Conservation (phyloP, 108 stramenopile species). For the Nitzschia palea region DNA sequence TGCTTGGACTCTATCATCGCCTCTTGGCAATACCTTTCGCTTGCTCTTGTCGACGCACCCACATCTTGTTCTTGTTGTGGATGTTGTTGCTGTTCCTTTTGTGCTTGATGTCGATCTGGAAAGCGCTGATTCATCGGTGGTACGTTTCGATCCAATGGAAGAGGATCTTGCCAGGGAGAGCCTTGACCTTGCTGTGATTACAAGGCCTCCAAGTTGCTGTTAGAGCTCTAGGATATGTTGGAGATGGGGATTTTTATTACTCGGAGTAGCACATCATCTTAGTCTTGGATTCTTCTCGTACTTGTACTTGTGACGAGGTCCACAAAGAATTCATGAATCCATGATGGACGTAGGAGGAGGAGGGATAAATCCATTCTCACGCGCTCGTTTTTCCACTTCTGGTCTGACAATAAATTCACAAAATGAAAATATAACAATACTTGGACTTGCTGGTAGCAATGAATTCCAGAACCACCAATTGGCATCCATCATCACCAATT, state of each 20-base stretch:
- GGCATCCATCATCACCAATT: slow-evolving; percentile 24
- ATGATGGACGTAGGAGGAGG: not conserved
- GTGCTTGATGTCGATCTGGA: not conserved
- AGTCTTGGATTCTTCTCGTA: too few species aligned
- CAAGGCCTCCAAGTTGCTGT: not conserved
- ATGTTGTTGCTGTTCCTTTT: slow-evolving; percentile 12
- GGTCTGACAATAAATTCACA: slow-evolving; percentile 39
- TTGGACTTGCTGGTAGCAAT: slow-evolving; percentile 29
- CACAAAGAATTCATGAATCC: slow-evolving; percentile 7
- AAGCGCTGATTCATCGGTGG: not conserved
- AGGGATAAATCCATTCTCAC: not conserved
- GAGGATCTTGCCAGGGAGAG: not conserved
- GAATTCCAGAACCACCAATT: slow-evolving; percentile 60
- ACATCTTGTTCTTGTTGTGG: not conserved
- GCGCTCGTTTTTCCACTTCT: not conserved
- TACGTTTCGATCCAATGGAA: not conserved
- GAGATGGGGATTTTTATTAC: slow-evolving; percentile 6
- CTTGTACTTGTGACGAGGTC: not conserved
- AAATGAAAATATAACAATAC: slow-evolving; percentile 25
- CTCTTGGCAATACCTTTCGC: not conserved
- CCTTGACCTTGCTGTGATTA: not conserved
- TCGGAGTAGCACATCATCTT: too few species aligned
- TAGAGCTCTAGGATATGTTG: slow-evolving; percentile 11
- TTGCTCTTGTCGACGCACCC: not conserved
- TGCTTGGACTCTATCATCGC: too few species aligned